Evolutionary conservation across 768 basidiomycete species (phyloP).

Genomic region (Collybia sp.): DNA sequence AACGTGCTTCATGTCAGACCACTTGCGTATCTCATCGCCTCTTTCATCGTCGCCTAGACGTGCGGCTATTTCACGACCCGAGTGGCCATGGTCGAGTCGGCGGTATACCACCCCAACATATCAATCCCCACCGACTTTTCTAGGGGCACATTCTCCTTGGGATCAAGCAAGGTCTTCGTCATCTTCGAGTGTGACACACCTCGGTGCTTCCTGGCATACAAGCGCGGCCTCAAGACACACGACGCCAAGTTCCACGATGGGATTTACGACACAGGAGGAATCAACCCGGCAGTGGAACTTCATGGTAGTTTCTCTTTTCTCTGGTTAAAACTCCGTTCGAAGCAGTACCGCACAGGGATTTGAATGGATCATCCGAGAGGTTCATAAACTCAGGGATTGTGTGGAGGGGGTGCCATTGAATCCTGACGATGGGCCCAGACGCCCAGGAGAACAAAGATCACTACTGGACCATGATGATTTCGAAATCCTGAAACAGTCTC

Average conservation of each 20-base stretch:
- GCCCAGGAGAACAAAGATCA: slow-evolving; percentile 16
- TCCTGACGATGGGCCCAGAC: slow-evolving; percentile 18
- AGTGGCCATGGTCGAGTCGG: slow-evolving; percentile 55
- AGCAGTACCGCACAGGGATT: slow-evolving; percentile 44
- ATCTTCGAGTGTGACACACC: slow-evolving; percentile 13
- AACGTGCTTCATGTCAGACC: slow-evolving; percentile 28
- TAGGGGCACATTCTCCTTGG: slow-evolving; percentile 18
- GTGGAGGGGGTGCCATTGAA: slow-evolving; percentile 36
- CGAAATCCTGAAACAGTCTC: slow-evolving; percentile 61
- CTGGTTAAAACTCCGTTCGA: neutral
- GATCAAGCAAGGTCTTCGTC: slow-evolving; percentile 20
- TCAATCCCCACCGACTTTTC: slow-evolving; percentile 2
- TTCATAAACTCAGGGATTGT: slow-evolving; percentile 50
- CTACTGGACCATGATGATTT: slow-evolving; percentile 39
- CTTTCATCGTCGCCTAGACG: slow-evolving; percentile 42
- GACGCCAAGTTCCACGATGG: slow-evolving; percentile 20
- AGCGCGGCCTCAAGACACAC: slow-evolving; percentile 14
- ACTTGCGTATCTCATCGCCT: slow-evolving; percentile 30
- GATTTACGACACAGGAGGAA: slow-evolving; percentile 29
- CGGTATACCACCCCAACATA: slow-evolving; percentile 7
- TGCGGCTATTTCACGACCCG: slow-evolving; percentile 46
- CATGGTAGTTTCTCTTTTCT: slow-evolving; percentile 34
- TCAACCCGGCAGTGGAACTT: slow-evolving; percentile 63
- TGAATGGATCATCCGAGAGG: slow-evolving; percentile 64
- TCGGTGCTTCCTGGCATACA: slow-evolving; percentile 17